These are phyloP conservation scores for Striga hermonthica DNA, from an alignment of 305 asterid species.

Conservation along the genomic window DNA sequence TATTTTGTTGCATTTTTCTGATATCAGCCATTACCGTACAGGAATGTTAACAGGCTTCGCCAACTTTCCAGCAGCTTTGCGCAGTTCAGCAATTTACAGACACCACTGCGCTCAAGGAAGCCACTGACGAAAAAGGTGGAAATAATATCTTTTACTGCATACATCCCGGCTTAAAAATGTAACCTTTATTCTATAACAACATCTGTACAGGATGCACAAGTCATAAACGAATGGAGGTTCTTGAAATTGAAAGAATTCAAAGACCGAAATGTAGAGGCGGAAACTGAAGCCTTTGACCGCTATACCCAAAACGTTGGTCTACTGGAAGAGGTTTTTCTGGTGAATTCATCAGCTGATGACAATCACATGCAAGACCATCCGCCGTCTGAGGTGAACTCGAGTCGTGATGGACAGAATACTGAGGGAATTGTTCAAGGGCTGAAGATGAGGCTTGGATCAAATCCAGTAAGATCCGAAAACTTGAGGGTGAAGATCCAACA, in stretches of 20 bases:
- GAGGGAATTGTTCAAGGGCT: conserved; percentile 41
- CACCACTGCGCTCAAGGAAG: conserved; percentile 69
- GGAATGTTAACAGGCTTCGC: conserved; percentile 69
- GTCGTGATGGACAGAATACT: conserved; percentile 40
- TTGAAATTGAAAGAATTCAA: conserved; percentile 73
- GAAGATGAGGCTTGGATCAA: conserved; percentile 64
- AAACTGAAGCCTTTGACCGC: conserved; percentile 78
- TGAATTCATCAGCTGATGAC: conserved; percentile 43
- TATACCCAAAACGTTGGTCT: conserved; percentile 68
- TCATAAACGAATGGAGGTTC: conserved; percentile 90
- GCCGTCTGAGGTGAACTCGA: conserved; percentile 31
- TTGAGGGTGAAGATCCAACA: conserved; percentile 64
- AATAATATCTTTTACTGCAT: conserved; percentile 9
- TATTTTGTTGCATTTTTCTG: conserved; percentile 24
- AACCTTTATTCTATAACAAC: conserved; percentile 1
- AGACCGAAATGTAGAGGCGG: conserved; percentile 60
- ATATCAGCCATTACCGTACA: conserved; percentile 31
- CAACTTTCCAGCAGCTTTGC: conserved; percentile 84
- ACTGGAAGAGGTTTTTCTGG: conserved; percentile 70
- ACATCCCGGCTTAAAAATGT: conserved; percentile 15
- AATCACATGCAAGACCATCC: conserved; percentile 36
- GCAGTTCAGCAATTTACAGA: conserved; percentile 73
- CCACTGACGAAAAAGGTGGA: conserved; percentile 82
- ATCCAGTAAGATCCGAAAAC: conserved; percentile 56
- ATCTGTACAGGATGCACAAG: conserved; percentile 69